Evolutionary conservation across 2,329 filamentous ascomycete species (phyloP), one percentile per base, ranked within the genome.

Genomic region (Cytospora piceae): DNA sequence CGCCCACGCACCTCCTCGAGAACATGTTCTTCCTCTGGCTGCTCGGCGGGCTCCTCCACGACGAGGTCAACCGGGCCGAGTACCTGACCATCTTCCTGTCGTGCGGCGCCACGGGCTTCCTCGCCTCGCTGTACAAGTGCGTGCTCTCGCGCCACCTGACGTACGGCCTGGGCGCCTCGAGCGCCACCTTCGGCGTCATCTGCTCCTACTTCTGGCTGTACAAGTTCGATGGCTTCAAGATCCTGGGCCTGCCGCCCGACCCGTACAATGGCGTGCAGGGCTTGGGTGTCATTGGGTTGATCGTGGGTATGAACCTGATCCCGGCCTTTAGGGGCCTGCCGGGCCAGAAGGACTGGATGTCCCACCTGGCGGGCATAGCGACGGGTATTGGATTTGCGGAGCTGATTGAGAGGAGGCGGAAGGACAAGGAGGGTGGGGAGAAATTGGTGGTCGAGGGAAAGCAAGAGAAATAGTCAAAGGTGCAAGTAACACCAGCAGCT

Each of bases 21-120:
- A 94, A 94, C 77, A 87, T 91, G 84, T 70, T 83, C 11, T 79
- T 84, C 51, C 79, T 94, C 5, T 89, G 83, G 80, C 79, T 91
- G 72, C 80, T 93, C 22, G 92, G 90, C 29, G 83, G 84, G 12
- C 80, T 83, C 1, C 79, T 92, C 39, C 89, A 92, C 76, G 87
- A 92, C 68, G 88, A 92, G 70, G 78, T 92, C 31, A 90, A 89
- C 14, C 83, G 90, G 14, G 88, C 84, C 17, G 82, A 85, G 63
- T 92, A 93, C 76, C 77, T 93, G 24, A 84, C 88, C n/a, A 77
- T 91, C 37, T 92, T 89, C 75, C 69, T 90, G 37, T 78, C 82
- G 9, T 82, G 83, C 8, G 90, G 89, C 61, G 79, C 82, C 1
- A 53, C 87, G 1, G 87, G 85, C 11, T 87, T 85, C 66, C 82